Conservation (phyloP, 331 rosid genomes). For the Quercus phellos region DNA sequence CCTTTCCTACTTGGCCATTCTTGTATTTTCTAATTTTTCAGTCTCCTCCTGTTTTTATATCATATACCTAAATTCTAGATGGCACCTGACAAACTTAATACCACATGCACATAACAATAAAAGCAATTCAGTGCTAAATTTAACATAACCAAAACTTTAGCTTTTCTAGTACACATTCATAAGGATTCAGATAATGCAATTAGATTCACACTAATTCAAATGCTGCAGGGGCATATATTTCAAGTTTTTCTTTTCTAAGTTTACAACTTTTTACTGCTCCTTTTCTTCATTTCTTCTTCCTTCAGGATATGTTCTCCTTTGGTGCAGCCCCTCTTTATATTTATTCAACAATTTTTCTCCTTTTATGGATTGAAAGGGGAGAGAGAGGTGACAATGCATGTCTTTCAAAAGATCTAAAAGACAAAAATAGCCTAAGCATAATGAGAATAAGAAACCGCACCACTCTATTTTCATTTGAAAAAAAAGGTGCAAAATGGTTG, state of each 20-base stretch:
- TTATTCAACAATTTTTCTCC: background rate
- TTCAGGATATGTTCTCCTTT: background rate
- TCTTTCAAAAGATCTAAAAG: background rate
- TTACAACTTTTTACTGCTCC: background rate
- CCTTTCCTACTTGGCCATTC: background rate
- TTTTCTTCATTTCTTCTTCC: background rate
- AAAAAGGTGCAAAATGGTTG: background rate
- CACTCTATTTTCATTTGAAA: background rate
- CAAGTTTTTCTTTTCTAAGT: background rate
- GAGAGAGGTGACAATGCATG: background rate
- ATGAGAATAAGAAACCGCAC: background rate
- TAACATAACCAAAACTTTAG: background rate
- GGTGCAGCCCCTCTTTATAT: background rate
- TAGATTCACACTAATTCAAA: background rate
- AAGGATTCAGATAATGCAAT: background rate
- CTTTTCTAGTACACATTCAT: background rate
- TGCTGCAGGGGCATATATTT: background rate
- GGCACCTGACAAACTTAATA: background rate
- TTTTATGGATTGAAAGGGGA: background rate
- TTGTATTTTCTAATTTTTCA: background rate
- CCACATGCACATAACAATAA: background rate
- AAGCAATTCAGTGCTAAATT: too few species aligned
- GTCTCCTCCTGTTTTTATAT: background rate
- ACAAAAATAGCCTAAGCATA: background rate
- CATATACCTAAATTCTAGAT: background rate